A percentile compares a stretch with the other conserved stretches of the same genome.
Evolutionary conservation across 2,329 filamentous ascomycete genomes (phyloP).

Genomic region (Bipolaris victoriae): DNA sequence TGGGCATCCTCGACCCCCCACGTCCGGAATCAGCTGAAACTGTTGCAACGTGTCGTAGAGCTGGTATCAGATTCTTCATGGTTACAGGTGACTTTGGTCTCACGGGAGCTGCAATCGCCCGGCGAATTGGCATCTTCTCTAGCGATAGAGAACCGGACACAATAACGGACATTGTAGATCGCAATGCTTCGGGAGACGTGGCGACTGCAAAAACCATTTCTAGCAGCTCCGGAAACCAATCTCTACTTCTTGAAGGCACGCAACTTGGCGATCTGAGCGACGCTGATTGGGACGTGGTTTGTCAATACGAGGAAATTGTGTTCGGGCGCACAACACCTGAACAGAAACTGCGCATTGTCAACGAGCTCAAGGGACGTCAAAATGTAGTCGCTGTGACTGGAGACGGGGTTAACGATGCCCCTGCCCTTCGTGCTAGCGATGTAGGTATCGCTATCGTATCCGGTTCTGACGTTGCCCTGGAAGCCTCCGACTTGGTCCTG

Average conservation of each 20-base stretch:
- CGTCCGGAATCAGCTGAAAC: neutral
- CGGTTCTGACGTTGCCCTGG: neutral
- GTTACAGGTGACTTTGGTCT: constrained; percentile 2
- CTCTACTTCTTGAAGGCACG: neutral
- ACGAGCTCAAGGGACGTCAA: neutral
- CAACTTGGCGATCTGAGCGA: neutral
- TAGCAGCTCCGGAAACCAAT: neutral
- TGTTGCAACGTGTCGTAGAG: constrained; percentile 1
- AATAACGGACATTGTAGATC: neutral
- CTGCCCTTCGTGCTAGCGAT: neutral
- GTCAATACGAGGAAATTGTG: neutral
- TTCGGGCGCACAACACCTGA: neutral
- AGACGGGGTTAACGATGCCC: neutral
- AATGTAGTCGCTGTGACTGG: neutral
- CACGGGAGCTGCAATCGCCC: neutral
- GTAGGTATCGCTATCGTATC: neutral
- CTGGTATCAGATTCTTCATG: constrained; percentile 3
- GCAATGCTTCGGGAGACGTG: neutral
- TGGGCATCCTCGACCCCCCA: neutral
- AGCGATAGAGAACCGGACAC: neutral
- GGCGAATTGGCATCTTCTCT: constrained; percentile 1
- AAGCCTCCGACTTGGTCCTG: neutral
- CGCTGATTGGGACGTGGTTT: neutral
- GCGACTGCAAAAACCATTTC: neutral
- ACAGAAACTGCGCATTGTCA: neutral